Evolutionary conservation across 305 asterid genomes (phyloP), one percentile per base, ranked within the genome.

Genomic region (Ajuga reptans): DNA sequence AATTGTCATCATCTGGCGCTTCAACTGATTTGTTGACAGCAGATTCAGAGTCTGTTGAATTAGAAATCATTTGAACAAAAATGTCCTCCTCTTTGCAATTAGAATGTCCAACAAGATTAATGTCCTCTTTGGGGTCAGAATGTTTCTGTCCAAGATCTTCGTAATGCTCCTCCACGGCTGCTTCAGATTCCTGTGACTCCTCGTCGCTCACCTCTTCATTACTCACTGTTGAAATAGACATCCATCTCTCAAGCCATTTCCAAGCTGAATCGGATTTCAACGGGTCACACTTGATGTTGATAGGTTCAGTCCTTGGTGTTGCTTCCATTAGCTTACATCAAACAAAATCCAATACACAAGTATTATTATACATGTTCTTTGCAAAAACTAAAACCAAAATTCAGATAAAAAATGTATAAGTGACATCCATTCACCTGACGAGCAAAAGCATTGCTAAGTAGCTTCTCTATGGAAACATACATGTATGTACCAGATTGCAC

Each of bases 241-340:
- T 87, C 99, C 99, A 91, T 71, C 97, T 80, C 81, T 87, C 97
- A 72, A 93, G 80, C 99, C 99, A 93, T 79, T 75, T 81, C 99
- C 99, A 94, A 73, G 97, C 79, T 4, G 96, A 82, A 79, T 94
- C 97, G 0, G 90, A 76, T 68, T 88, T 89, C 52, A 72, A 84
- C 69, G 97, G 96, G 64, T 91, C 96, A 74, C 99, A 94, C 79
- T 91, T 94, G 74, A 94, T 84, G 77, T 85, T 84, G 67, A 86
- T 85, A 61, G 78, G 72, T 70, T 81, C 77, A 69, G 82, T 77
- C 85, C 81, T 84, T 54, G 95, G 90, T 27, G 91, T 77, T 64
- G 96, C 79, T 61, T 84, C 91, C 89, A 94, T 79, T 72, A 94
- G 93, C 99, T 92, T 71, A 70, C 7, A 81, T 41, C 7, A 39